Evolutionary conservation across 306 rosid species (phyloP), one percentile per base, ranked within the genome.

Genomic region (Quercus gilva): DNA sequence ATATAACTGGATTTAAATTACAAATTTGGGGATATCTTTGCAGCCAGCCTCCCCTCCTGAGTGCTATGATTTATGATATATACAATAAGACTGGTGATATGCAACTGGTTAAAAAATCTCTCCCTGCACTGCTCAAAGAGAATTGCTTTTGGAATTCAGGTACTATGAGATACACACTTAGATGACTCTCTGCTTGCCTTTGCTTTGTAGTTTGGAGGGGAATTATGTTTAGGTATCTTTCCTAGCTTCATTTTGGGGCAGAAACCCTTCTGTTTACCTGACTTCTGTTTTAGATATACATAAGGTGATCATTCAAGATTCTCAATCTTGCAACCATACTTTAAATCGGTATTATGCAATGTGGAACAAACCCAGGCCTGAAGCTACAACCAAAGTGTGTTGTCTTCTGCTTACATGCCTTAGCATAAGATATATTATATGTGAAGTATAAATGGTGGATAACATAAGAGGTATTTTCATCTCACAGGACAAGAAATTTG

Each of bases 41-140:
- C 90, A 95, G 99, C 88, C 96, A 95, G 89, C 99, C 99, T 83
- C 99, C 98, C 8, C 93, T 95, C 74, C 85, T 95, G 65, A 95
- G 99, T 26, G 89, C 97, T 69, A 95, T 95, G 98, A 87, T 95
- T 75, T 81, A 80, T 64, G 97, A 93, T 76, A 90, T 93, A 84
- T 93, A 85, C 85, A 23, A 51, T 71, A 81, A 79, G 76, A 95
- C 96, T 1, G 89, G 87, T 13, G 94, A 93, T 59, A 13, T 83
- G n/a, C 89, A 91, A 79, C 81, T 95, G 25, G 90, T 89, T 74
- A 83, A 83, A 69, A 90, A 78, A 55, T 78, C 94, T 52, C 92
- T 95, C n/a, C 98, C 97, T 68, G 88, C 97, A n/a, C 87, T 95
- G 29, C 71, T 82, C 69, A 93, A 88, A 85, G 99, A 95, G 80